Evolutionary conservation across 176 grass and related monocot genomes (phyloP).

Genomic region (Oryza coarctata): DNA sequence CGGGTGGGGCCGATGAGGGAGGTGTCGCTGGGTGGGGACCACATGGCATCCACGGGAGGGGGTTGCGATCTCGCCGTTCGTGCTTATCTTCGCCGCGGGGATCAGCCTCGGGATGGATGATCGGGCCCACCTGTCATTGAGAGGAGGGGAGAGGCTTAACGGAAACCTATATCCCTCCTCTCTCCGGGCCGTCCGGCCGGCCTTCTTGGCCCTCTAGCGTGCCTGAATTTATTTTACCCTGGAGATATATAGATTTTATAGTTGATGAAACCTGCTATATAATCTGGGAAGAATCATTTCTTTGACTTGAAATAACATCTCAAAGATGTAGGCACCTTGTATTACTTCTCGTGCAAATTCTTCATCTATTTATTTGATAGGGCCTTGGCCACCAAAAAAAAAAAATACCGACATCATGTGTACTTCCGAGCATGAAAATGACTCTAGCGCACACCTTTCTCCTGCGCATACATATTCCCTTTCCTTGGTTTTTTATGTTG

Average conservation of each 20-base stretch:
- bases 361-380: too few species aligned
- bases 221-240: neutral
- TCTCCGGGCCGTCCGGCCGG: too few species aligned
- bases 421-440: neutral
- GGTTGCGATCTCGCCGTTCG: conserved; percentile 32
- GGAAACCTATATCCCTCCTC: conserved; percentile 53
- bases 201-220: too few species aligned
- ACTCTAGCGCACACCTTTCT: neutral
- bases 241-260: too few species aligned
- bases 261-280: too few species aligned
- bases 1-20: fast-evolving
- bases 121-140: neutral
- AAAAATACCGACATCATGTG: neutral
- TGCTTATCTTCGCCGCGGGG: neutral
- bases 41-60: neutral
- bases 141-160: neutral
- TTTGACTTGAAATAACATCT: neutral
- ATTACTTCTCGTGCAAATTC: too few species aligned
- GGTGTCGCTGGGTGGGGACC: neutral
- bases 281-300: neutral
- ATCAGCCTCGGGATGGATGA: conserved; percentile 13
- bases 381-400: too few species aligned
- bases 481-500: neutral
- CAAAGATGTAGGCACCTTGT: too few species aligned
- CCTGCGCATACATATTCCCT: neutral